Evolutionary conservation across 2,329 filamentous ascomycete genomes (phyloP).

Genomic region (Capronia coronata): DNA sequence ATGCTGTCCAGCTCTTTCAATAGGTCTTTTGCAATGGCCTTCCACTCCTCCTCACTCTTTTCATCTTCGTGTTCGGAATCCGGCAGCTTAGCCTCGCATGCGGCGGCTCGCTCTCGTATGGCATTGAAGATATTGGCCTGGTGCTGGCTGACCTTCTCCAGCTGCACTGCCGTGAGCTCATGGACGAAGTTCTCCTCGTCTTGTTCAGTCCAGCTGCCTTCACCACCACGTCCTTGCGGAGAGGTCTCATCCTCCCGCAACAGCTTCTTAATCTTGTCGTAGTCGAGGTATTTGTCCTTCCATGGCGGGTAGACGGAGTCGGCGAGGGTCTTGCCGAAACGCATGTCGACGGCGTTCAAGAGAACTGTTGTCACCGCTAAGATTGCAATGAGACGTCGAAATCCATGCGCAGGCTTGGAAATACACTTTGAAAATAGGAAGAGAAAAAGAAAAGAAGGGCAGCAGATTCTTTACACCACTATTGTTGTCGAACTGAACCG

Average conservation of each 20-base stretch:
- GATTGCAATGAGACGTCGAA: not conserved
- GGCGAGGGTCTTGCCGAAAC: constrained; percentile 84
- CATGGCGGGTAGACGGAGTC: constrained; percentile 76
- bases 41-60: constrained; percentile 36
- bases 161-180: constrained; percentile 86
- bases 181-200: constrained; percentile 93
- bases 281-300: constrained; percentile 93
- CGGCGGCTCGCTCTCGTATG: constrained; percentile 72
- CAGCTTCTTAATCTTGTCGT: constrained; percentile 82
- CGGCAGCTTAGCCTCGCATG: constrained; percentile 60
- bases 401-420: not conserved
- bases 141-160: constrained; percentile 90
- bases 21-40: constrained; percentile 59
- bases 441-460: not conserved
- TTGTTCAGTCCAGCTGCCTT: constrained; percentile 77
- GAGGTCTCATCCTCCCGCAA: constrained; percentile 66
- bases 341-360: constrained; percentile 52
- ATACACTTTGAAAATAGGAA: not conserved
- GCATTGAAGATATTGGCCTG: constrained; percentile 75
- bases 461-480: not conserved
- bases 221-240: constrained; percentile 42
- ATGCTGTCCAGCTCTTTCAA: constrained; percentile 77
- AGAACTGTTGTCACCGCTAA: not conserved
- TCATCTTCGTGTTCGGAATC: constrained; percentile 38
- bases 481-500: not conserved